Evolutionary conservation across 176 grass and related monocot genomes (phyloP).

Genomic region (Zoysia pacifica): DNA sequence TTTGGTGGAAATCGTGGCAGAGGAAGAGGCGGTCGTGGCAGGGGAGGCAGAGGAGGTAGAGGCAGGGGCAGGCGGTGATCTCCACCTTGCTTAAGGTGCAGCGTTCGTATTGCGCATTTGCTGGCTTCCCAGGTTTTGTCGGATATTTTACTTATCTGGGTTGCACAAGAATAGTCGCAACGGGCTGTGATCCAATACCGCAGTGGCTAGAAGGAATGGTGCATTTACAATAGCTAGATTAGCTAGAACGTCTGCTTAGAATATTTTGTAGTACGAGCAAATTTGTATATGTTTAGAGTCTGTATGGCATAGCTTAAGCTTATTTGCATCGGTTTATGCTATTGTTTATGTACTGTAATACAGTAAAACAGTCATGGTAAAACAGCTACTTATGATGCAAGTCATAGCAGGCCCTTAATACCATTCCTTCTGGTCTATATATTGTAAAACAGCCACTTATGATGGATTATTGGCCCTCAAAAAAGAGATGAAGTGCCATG

Average conservation of each 20-base stretch:
- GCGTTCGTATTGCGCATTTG: background rate
- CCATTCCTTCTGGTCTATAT: background rate
- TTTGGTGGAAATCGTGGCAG: conserved; percentile 58
- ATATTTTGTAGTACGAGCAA: conserved; percentile 2
- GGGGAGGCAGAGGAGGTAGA: conserved; percentile 27
- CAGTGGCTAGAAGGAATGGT: background rate
- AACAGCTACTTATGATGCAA: too few species aligned
- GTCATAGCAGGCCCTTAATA: too few species aligned
- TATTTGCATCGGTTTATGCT: too few species aligned
- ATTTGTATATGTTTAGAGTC: background rate
- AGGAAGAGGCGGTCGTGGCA: conserved; percentile 39
- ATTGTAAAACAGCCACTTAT: background rate
- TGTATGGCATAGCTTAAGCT: too few species aligned
- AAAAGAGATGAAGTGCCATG: background rate
- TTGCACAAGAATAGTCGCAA: background rate
- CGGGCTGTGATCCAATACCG: background rate
- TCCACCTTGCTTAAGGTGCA: background rate
- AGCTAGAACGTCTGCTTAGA: background rate
- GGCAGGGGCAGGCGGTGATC: conserved; percentile 12
- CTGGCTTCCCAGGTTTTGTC: background rate
- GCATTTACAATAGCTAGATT: background rate
- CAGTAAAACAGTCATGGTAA: too few species aligned
- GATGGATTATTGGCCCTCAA: background rate
- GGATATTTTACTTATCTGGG: background rate
- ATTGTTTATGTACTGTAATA: too few species aligned